Base-by-base conservation (phyloP, 768 basidiomycete genomes). In the Hemileccinum impolitum region DNA sequence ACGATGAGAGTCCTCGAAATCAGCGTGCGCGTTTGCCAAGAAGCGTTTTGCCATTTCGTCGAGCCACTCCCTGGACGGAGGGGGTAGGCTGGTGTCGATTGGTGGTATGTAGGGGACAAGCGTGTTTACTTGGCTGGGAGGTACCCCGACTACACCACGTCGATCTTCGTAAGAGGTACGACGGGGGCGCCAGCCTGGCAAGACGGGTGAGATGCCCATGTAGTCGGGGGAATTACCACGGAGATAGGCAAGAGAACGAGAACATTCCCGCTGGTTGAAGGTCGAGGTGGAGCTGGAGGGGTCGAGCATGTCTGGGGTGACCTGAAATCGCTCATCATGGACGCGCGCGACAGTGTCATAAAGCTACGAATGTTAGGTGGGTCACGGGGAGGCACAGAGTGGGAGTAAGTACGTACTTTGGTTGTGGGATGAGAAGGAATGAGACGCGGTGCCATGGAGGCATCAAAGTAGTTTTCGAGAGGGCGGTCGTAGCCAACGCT, bases 341-440 rank as follows among this genome's bases (percentile, higher is more conserved):
- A 61, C 55, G 37, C 43, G 50, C 31, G 65, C 67, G 13, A 69
- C 43, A 14, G 67, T 50, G 9, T 66, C 58, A 42, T 69, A 67
- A 28, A 69, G 58, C 66, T 67, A 40, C 7, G 45, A 48, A 45
- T 11, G 46, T 30, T 18, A 47, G 3, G 15, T 18, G 39, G n/a
- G 19, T 39, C 47, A 51, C 6, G 18, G 31, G 3, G 34, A n/a
- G 28, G 34, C 23, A 17, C 10, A 30, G 7, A 23, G 30, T 28
- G 31, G 2, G 2, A 13, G 25, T 3, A 35, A 2, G 31, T 21
- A 45, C 67, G 25, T 38, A 65, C 66, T 6, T 43, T 56, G 8
- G 36, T 5, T 21, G 65, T 26, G 11, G 42, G 52, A 1, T 39
- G 28, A 2, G 55, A 25, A 8, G 63, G 53, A 18, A 56, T 43